These are phyloP conservation scores for Fusarium transvaalense DNA, from an alignment of 2,329 filamentous ascomycete genomes.

Conservation along the genomic window DNA sequence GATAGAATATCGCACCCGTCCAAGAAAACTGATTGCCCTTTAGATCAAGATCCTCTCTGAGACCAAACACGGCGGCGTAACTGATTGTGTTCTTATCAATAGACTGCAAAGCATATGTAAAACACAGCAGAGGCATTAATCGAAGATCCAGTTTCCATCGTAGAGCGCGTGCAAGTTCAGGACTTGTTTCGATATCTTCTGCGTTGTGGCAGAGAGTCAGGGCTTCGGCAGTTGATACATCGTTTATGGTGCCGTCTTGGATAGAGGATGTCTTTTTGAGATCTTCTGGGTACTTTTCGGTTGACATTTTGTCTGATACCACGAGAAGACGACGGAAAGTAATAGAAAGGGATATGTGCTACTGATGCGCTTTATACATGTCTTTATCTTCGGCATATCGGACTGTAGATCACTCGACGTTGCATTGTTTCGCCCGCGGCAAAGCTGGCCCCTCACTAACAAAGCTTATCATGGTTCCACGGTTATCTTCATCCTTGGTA, in stretches of 20 bases:
- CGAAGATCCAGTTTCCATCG: conserved; percentile 12
- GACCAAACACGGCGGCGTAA: conserved; percentile 13
- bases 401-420: background rate
- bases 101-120: background rate
- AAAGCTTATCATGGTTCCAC: background rate
- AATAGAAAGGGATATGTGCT: background rate
- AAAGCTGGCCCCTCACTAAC: background rate
- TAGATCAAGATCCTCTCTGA: background rate
- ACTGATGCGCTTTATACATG: background rate
- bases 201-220: background rate
- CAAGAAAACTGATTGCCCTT: conserved; percentile 14
- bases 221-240: conserved; percentile 1
- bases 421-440: background rate
- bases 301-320: background rate
- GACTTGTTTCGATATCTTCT: background rate
- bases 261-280: conserved; percentile 2
- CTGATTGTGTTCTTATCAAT: conserved; percentile 22
- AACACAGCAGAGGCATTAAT: background rate
- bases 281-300: background rate
- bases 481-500: background rate
- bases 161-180: background rate
- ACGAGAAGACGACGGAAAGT: background rate
- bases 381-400: background rate
- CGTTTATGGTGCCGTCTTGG: conserved; percentile 5
- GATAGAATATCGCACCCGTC: conserved; percentile 8